Conservation (phyloP, 2,329 filamentous ascomycete species). For the Akanthomyces muscarius region DNA sequence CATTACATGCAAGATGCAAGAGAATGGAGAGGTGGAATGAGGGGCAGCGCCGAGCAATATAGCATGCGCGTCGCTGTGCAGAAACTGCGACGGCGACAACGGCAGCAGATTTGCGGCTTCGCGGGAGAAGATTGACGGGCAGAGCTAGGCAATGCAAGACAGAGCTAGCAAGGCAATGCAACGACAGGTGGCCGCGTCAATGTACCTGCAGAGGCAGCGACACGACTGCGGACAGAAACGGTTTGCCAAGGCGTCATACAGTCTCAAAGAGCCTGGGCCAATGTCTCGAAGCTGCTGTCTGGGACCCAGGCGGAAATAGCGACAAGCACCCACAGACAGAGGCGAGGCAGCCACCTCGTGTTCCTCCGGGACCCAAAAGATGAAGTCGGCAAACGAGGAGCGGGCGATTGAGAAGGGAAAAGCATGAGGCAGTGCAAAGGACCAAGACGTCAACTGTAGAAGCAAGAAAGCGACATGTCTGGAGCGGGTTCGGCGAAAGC, state of each 20-base stretch:
- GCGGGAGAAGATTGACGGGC: not conserved
- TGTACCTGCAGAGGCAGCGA: conserved; percentile 16
- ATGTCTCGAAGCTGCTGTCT: conserved; percentile 14
- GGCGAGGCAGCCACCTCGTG: not conserved
- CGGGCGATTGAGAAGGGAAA: not conserved
- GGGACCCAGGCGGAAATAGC: conserved; percentile 8
- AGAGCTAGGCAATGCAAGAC: conserved; percentile 8
- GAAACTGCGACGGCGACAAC: conserved; percentile 1
- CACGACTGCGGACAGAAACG: conserved; percentile 4
- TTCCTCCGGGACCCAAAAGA: not conserved
- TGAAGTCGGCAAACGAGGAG: not conserved
- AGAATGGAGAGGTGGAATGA: conserved; percentile 2
- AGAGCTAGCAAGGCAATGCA: conserved; percentile 16
- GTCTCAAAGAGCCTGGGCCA: conserved; percentile 13
- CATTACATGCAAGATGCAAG: conserved; percentile 12
- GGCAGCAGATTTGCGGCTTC: not conserved
- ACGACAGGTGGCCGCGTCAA: not conserved
- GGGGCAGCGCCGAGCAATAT: not conserved
- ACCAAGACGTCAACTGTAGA: not conserved
- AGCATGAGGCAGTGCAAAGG: not conserved
- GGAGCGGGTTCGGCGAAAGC: conserved; percentile 3
- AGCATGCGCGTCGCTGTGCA: not conserved
- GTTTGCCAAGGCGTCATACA: conserved; percentile 16
- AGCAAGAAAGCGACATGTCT: not conserved
- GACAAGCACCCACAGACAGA: conserved; percentile 4